Evolutionary conservation across 192 early-diverging fungal species (phyloP), one percentile per base, ranked within the genome.

Genomic region (Umbelopsis ramanniana): DNA sequence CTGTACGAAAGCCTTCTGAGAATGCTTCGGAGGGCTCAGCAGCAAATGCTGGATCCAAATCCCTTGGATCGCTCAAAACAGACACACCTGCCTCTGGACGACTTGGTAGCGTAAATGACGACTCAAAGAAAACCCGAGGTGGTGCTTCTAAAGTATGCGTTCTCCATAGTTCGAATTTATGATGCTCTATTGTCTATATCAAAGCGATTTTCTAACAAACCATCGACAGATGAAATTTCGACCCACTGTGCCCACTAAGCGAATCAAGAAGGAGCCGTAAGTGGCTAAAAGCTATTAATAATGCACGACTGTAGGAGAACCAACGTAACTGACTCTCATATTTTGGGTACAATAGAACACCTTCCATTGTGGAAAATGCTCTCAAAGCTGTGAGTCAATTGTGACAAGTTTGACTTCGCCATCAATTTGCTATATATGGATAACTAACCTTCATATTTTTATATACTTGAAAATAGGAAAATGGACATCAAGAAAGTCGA

Each of bases 241-340:
- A 35, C 88, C 88, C 8, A 88, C 83, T 6, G 76, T 89, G 14
- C 86, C 88, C 5, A 67, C 79, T 9, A 86, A 85, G 70, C 76
- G 87, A 74, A 82, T 82, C 43, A 88, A 87, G 74, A 84, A 84
- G 72, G 87, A 86, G 72, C 75, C 73, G 83, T 82, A 81, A 73
- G 80, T 76, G 2, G 35, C 19, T 29, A 15, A 8, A 17, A 21
- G 7, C 22, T 53, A 14, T 43, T 43, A 2, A 43, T 43, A 43
- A 43, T 5, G 6, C 6, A 12, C 11, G 6, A 43, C 11, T 4
- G 40, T 43, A 43, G 1, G 11, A 12, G 6, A 6, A 11, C 11
- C 8, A 26, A 71, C 9, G 2, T 40, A 2, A 71, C 40, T 21
- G 5, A 55, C 52, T 40, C 33, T 3, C 2, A 37, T 26, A 17